Conservation (phyloP, 129 eudicot genomes). For the Scalesia atractyloides region DNA sequence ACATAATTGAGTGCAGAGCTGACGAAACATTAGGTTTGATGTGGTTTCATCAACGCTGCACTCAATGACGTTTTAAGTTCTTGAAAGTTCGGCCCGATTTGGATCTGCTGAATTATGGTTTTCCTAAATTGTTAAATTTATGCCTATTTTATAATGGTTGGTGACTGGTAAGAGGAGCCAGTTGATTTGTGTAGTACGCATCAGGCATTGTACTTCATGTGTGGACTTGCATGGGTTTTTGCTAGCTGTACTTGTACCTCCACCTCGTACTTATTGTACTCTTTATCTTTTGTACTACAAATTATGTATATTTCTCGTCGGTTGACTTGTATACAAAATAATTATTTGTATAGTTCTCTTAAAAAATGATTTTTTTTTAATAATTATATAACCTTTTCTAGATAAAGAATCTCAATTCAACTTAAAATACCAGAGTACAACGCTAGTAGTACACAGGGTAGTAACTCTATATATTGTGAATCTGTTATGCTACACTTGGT, state of each 20-base stretch:
- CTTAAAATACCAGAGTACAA: background rate
- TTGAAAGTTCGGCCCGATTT: conserved; percentile 1
- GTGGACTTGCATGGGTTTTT: conserved; percentile 16
- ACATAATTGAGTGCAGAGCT: conserved; percentile 65
- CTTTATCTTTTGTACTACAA: conserved; percentile 22
- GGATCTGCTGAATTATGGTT: background rate
- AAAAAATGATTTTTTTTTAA: background rate
- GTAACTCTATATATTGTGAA: background rate
- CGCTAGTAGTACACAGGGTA: too few relatives aligned
- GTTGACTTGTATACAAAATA: background rate
- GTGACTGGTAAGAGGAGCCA: background rate
- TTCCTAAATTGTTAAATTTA: background rate
- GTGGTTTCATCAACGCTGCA: conserved; percentile 94
- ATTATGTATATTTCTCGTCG: background rate
- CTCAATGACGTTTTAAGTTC: conserved; percentile 84
- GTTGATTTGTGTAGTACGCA: conserved; percentile 25
- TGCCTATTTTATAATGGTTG: conserved; percentile 10
- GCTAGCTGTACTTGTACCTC: conserved; percentile 25
- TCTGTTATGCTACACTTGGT: background rate
- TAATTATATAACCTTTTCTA: background rate
- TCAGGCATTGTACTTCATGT: conserved; percentile 30
- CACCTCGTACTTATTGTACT: conserved; percentile 20
- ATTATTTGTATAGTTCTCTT: background rate
- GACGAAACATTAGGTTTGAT: conserved; percentile 29
- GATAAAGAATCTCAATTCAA: background rate